phyloP scores from a whole-genome alignment of 176 grass and related monocot genomes.

The Phoenix dactylifera region DNA sequence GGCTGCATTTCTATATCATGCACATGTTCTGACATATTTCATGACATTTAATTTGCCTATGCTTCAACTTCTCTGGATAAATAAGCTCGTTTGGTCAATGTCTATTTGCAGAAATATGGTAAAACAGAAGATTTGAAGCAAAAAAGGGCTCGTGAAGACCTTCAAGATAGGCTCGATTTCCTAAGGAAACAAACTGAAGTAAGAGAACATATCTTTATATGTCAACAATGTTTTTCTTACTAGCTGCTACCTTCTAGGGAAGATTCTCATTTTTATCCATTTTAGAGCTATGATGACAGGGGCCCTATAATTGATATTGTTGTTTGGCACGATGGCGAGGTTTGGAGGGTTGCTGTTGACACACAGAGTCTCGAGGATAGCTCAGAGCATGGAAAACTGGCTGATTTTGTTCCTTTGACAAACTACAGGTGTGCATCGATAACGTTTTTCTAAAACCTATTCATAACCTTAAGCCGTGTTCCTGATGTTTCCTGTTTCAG shows the following conservation, averaged over 20 bases:
- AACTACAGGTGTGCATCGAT: constrained; percentile 57
- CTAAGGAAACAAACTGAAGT: constrained; percentile 89
- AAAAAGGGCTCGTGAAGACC: constrained; percentile 70
- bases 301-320: constrained; percentile 88
- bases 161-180: constrained; percentile 79
- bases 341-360: constrained; percentile 96
- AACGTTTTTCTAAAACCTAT: too few relatives aligned
- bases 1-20: too few relatives aligned
- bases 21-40: too few relatives aligned
- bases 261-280: constrained; percentile 24
- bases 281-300: constrained; percentile 79
- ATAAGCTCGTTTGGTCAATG: not conserved
- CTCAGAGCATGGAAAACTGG: constrained; percentile 56
- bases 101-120: constrained; percentile 53
- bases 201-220: constrained; percentile 22
- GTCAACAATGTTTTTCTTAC: not conserved
- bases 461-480: too few relatives aligned
- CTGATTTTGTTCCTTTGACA: constrained; percentile 92
- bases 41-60: too few relatives aligned
- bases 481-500: not conserved
- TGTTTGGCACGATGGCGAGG: constrained; percentile 90
- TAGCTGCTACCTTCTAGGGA: not conserved
- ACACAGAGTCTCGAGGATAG: constrained; percentile 66
- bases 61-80: not conserved
- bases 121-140: constrained; percentile 56